Conservation (phyloP, 441 rosid genomes). For the Adansonia madagascariensis region DNA sequence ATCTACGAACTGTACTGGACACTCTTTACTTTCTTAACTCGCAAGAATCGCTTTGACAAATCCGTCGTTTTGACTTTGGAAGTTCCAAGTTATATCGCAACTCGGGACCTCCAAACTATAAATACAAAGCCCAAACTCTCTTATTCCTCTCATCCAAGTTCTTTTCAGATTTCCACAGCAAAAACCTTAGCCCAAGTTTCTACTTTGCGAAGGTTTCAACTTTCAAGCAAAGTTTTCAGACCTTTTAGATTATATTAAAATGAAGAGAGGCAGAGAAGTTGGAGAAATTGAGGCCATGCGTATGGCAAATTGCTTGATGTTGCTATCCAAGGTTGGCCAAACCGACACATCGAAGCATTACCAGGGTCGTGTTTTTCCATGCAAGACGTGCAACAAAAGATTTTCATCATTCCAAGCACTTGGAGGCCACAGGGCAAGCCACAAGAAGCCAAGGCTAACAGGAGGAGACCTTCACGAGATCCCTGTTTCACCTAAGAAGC, state of each 20-base stretch:
- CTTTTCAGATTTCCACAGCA: background rate
- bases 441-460: slow-evolving; percentile 47
- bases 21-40: slow-evolving; percentile 33
- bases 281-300: slow-evolving; percentile 43
- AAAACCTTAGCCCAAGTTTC: background rate
- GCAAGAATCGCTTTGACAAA: slow-evolving; percentile 41
- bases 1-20: slow-evolving; percentile 18
- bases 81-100: background rate
- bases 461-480: background rate
- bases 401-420: slow-evolving; percentile 75
- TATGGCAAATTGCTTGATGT: slow-evolving; percentile 69
- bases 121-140: background rate
- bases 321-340: slow-evolving; percentile 66
- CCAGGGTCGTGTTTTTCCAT: slow-evolving; percentile 51
- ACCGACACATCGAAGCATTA: slow-evolving; percentile 11
- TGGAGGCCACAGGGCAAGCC: slow-evolving; percentile 76
- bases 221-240: background rate
- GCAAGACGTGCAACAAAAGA: slow-evolving; percentile 70
- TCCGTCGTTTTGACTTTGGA: slow-evolving; percentile 32
- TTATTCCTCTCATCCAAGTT: background rate
- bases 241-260: background rate
- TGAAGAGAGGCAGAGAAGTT: slow-evolving; percentile 60
- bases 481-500: background rate
- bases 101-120: slow-evolving; percentile 2
- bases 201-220: background rate